Evolutionary conservation across 805 yeast genomes (phyloP), one percentile per base, ranked within the genome.

Genomic region (Wickerhamomyces strasburgensis): DNA sequence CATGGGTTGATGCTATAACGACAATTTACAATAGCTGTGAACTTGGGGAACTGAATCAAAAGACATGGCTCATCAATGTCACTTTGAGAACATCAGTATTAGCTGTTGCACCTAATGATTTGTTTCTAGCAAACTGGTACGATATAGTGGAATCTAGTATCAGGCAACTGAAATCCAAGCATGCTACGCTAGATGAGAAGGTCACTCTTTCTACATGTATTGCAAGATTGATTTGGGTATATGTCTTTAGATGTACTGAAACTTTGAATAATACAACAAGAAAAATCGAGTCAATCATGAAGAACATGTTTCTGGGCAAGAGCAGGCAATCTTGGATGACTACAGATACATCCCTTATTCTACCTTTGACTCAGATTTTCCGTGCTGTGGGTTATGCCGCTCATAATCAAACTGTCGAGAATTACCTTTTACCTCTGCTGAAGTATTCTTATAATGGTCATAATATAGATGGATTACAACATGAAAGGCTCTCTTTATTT

Each of bases 201-300:
- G 67, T 75, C 0, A 73, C 74, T 3, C 71, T 78, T 29, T 70
- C 84, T 13, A 75, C 76, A 0, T 79, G 89, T 38, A 61, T 82
- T 4, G 72, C 95, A 0, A 64, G 96, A 40, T 64, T 94, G 23
- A 60, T 85, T 0, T 93, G 98, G 98, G 95, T 89, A 0, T 93
- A 84, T 54, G 63, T 88, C 17, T 86, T 80, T 58, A 68, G 98
- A 44, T 78, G 88, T 46, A 75, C 95, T 0, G 98, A 94, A 48
- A 83, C 97, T 0, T 63, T 90, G 48, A 93, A 90, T 55, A 81
- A 84, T 40, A 88, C 95, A 1, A 78, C 89, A 3, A 80, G 88
- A 51, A 81, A 80, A 38, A 67, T 93, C 34, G 95, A 83, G 40
- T 52, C 62, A 3, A 61, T 93, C 24, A 77, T 81, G 39, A 71